Conservation (phyloP, 2,329 filamentous ascomycete species). For the Aspergillus viridinutans region DNA sequence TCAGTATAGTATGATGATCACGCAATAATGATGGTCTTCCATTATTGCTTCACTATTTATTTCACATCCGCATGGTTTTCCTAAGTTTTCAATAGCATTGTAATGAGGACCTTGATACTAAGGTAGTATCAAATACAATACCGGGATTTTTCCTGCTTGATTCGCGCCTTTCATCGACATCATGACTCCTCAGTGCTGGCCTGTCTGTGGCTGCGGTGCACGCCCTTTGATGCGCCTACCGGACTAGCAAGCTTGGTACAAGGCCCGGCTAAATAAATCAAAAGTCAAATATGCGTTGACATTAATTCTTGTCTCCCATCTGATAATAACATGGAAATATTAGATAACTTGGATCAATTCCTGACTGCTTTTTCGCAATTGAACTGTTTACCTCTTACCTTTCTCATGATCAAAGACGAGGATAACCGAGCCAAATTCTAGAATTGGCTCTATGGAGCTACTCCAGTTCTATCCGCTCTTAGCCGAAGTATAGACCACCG, state of each 20-base stretch:
- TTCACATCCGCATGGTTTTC: neutral
- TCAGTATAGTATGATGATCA: neutral
- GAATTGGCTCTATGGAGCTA: neutral
- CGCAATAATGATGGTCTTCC: neutral
- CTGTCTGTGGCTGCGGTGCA: neutral
- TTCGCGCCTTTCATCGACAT: neutral
- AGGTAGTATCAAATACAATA: neutral
- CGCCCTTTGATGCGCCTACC: neutral
- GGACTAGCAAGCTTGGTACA: no score
- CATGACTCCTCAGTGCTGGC: no score
- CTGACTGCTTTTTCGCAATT: neutral
- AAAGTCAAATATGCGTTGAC: neutral
- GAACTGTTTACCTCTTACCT: neutral
- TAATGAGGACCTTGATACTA: neutral
- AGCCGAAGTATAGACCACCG: neutral
- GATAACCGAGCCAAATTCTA: neutral
- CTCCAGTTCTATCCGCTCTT: neutral
- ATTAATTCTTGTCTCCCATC: neutral
- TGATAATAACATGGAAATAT: neutral
- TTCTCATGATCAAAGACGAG: neutral
- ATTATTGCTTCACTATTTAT: neutral
- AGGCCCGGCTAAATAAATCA: no score
- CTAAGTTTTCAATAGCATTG: no score
- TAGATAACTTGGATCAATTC: neutral
- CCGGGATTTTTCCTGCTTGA: neutral